Evolutionary conservation across 352 stramenopile species (phyloP).

Genomic region (Aphanomyces cochlioides): DNA sequence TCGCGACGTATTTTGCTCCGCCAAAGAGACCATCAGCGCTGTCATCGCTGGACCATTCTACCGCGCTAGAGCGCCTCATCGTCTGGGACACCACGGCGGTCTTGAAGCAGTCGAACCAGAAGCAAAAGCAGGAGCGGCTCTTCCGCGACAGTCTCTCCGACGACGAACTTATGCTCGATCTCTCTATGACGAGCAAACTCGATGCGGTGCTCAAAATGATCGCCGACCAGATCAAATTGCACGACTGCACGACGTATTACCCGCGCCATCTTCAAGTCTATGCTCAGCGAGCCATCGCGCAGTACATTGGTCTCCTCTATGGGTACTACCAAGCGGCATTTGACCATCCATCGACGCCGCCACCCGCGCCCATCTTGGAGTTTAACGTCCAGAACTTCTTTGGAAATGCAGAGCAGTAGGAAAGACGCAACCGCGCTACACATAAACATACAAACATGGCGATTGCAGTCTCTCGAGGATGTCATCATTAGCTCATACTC

Average conservation of each 20-base stretch:
- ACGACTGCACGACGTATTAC: slow-evolving; percentile 46
- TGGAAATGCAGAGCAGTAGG: slow-evolving; percentile 3
- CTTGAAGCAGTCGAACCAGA: slow-evolving; percentile 40
- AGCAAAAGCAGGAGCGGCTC: slow-evolving; percentile 43
- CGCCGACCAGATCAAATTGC: slow-evolving; percentile 54
- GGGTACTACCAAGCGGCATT: slow-evolving; percentile 79
- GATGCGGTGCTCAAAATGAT: slow-evolving; percentile 86
- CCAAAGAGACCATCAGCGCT: slow-evolving; percentile 39
- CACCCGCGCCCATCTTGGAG: slow-evolving; percentile 58
- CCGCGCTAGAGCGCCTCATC: slow-evolving; percentile 46
- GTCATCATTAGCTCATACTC: background rate
- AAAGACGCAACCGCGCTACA: background rate
- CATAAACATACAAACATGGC: background rate
- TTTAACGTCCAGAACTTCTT: slow-evolving; percentile 56
- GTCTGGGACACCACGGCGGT: slow-evolving; percentile 63
- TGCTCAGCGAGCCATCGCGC: slow-evolving; percentile 57
- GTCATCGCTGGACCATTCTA: slow-evolving; percentile 34
- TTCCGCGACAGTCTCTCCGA: slow-evolving; percentile 73
- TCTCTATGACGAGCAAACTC: slow-evolving; percentile 77
- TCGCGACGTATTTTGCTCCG: slow-evolving; percentile 7
- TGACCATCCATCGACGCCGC: slow-evolving; percentile 43
- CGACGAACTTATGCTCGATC: slow-evolving; percentile 75
- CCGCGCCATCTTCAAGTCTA: slow-evolving; percentile 64
- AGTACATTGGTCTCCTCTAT: slow-evolving; percentile 75
- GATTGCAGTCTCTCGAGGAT: background rate